Evolutionary conservation across 371 early-diverging fungal genomes (phyloP).

Genomic region (Rhizopus sp.): DNA sequence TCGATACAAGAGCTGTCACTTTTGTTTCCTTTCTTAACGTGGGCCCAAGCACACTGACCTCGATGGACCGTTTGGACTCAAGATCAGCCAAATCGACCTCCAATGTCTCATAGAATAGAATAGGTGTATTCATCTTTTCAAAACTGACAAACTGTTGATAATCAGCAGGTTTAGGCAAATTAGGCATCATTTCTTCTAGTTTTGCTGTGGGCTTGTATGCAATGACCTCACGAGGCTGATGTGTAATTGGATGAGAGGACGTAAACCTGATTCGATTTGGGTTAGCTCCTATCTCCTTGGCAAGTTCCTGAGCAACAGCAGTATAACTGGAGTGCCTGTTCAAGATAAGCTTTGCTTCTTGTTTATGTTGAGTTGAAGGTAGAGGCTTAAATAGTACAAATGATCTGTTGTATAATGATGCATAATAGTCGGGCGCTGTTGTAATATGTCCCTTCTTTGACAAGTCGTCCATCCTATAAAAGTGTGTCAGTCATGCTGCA

Average conservation of each 20-base stretch:
- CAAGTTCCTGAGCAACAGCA: constrained; percentile 11
- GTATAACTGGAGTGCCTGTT: constrained; percentile 19
- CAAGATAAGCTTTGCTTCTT: constrained; percentile 17
- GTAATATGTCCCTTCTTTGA: constrained; percentile 27
- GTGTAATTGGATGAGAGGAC: constrained; percentile 20
- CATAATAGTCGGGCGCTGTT: constrained; percentile 70
- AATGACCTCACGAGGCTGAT: constrained; percentile 22
- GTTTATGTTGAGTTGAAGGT: constrained; percentile 24
- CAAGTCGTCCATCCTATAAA: constrained; percentile 20
- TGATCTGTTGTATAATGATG: constrained; percentile 62
- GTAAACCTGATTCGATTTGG: constrained; percentile 23
- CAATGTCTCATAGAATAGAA: constrained; percentile 77
- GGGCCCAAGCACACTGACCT: constrained; percentile 56
- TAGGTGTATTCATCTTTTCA: constrained; percentile 19
- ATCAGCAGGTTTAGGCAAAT: constrained; percentile 13
- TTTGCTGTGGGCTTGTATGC: constrained; percentile 17
- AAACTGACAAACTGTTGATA: constrained; percentile 13
- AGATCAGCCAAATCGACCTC: constrained; percentile 78
- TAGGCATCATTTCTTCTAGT: constrained; percentile 24
- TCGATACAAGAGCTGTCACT: constrained; percentile 60
- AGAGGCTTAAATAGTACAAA: constrained; percentile 68
- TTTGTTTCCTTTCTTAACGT: constrained; percentile 34
- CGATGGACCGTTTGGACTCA: constrained; percentile 68
- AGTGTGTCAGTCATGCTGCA: neutral
- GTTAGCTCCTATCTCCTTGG: constrained; percentile 17